Percentiles rank a stretch among this genome's conserved stretches.
phyloP scores from a whole-genome alignment of 306 rosid genomes.

The Malus sieversii region DNA sequence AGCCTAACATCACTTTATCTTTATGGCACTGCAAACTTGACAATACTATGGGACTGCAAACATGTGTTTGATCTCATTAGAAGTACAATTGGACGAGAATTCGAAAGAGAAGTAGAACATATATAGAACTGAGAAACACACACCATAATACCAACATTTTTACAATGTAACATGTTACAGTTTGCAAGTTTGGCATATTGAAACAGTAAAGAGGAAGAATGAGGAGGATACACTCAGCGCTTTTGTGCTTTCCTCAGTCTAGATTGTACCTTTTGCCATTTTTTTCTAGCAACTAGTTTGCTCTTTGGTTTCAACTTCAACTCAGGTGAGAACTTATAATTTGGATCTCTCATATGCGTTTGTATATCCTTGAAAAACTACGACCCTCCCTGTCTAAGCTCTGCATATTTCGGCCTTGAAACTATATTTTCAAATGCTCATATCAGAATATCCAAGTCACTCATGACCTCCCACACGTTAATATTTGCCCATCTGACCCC shows the following conservation, averaged over 20 bases:
- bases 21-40: too few relatives aligned
- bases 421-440: constrained; percentile 83
- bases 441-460: constrained; percentile 66
- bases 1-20: too few relatives aligned
- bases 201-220: not conserved
- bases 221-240: constrained; percentile 15
- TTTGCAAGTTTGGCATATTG: not conserved
- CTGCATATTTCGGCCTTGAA: constrained; percentile 68
- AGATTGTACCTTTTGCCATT: constrained; percentile 73
- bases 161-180: not conserved
- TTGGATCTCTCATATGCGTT: constrained; percentile 74
- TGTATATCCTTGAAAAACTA: constrained; percentile 82
- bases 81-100: not conserved
- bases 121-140: not conserved
- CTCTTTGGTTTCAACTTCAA: constrained; percentile 70
- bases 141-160: not conserved
- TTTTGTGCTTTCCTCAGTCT: constrained; percentile 68
- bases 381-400: constrained; percentile 70
- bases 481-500: constrained; percentile 74
- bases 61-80: not conserved
- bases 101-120: not conserved
- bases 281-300: constrained; percentile 63
- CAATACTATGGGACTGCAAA: too few relatives aligned
- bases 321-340: constrained; percentile 69
- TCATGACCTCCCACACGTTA: constrained; percentile 78